Evolutionary conservation across 1,284 basidiomycete genomes (phyloP), one percentile per base, ranked within the genome.

Genomic region (Wolfiporia cocos): DNA sequence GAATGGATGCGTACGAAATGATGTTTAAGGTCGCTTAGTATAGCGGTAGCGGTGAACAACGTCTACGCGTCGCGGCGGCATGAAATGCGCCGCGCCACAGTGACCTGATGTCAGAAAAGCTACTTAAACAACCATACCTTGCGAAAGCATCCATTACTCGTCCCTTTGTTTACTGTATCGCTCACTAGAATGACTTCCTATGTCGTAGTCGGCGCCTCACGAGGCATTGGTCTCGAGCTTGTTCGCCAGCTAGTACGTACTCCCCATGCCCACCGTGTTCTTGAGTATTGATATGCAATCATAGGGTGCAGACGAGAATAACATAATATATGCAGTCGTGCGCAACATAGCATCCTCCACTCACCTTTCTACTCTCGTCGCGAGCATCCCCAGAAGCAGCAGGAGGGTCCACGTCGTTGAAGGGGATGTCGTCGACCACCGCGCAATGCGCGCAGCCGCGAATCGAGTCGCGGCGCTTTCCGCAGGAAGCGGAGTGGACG

Each of bases 401-500:
- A 36, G 35, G 14, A 61, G 61, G 26, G 45, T 62, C 1, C 54
- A 61, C 32, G 41, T 61, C 29, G 18, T 61, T 15, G 44, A 55
- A 19, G 56, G 43, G 3, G 59, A 63, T 30, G 42, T 61, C 5
- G 48, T 36, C 23, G 52, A 58, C 31, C 34, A 46, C 15, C 22
- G 21, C 21, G 46, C 55, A 1, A 38, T 63, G 20, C n/a, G n/a
- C 47, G 34, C 22, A 19, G 50, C 49, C 11, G 51, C 43, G 2
- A 33, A 24, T 15, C 43, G 55, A 26, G 48, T 57, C 4, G 47
- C 51, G 2, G 37, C 45, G 15, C 21, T 57, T 11, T 55, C 52
- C 2, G 57, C 54, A 12, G 61, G 61, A 11, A n/a, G n/a, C n/a
- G 44, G 36, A 18, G 44, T 64, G 19, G 61, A 64, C 49, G 50